phyloP scores from a whole-genome alignment of 805 yeast species.

The Suhomyces faveliae region DNA sequence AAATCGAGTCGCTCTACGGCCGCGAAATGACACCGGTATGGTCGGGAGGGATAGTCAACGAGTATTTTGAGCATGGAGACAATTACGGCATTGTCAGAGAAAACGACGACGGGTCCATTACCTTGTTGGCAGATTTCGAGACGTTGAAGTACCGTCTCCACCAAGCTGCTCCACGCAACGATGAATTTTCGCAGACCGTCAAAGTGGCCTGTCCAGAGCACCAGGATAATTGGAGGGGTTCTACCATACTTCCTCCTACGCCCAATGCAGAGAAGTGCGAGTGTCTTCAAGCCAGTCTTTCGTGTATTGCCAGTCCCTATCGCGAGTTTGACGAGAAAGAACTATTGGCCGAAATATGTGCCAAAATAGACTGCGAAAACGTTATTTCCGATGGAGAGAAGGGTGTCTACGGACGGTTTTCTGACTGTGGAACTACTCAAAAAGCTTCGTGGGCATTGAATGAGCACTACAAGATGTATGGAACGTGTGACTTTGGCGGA shows the following conservation, averaged over 20 bases:
- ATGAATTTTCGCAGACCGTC: background rate
- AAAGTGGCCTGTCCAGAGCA: slow-evolving; percentile 1
- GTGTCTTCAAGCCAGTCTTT: slow-evolving; percentile 40
- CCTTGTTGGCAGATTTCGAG: slow-evolving; percentile 29
- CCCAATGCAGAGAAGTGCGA: slow-evolving; percentile 46
- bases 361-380: slow-evolving; percentile 37
- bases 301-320: slow-evolving; percentile 35
- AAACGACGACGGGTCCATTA: slow-evolving; percentile 23
- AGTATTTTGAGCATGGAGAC: slow-evolving; percentile 35
- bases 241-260: slow-evolving; percentile 33
- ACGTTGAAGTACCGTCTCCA: slow-evolving; percentile 24
- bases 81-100: slow-evolving; percentile 36
- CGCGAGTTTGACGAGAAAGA: slow-evolving; percentile 17
- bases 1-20: slow-evolving; percentile 35
- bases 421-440: slow-evolving; percentile 40
- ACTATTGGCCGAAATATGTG: slow-evolving; percentile 35
- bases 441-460: slow-evolving; percentile 42
- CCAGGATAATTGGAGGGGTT: slow-evolving; percentile 18
- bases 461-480: slow-evolving; percentile 28
- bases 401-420: slow-evolving; percentile 44
- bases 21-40: slow-evolving; percentile 33
- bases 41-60: slow-evolving; percentile 41
- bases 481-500: slow-evolving; percentile 25
- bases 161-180: slow-evolving; percentile 20
- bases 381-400: slow-evolving; percentile 31